Conservation (phyloP, 306 rosid genomes). For the Hippophae tibetana region DNA sequence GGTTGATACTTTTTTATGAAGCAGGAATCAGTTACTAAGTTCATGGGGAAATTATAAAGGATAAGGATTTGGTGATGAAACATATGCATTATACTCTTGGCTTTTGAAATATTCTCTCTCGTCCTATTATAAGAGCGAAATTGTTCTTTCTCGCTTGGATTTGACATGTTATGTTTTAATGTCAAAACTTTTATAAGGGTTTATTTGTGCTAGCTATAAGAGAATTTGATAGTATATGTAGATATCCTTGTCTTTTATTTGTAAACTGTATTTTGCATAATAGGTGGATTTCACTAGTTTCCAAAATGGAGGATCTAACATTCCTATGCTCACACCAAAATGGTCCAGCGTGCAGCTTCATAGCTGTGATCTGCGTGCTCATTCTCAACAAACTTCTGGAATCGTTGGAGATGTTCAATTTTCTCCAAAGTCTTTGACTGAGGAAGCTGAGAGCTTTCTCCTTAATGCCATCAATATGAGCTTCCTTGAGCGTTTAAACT, state of each 20-base stretch:
- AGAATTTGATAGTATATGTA: neutral
- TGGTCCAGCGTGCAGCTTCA: conserved; percentile 35
- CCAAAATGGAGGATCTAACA: conserved; percentile 42
- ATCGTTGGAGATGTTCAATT: conserved; percentile 31
- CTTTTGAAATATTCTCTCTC: no score
- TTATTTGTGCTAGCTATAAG: neutral
- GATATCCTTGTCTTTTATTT: conserved; percentile 7
- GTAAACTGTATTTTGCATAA: conserved; percentile 18
- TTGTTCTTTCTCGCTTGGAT: no score
- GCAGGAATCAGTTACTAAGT: no score
- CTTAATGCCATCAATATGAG: conserved; percentile 78
- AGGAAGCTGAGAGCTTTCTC: conserved; percentile 71
- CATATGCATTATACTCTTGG: neutral
- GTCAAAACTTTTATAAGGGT: no score
- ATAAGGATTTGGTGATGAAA: neutral
- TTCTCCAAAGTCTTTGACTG: conserved; percentile 40
- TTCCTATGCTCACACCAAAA: conserved; percentile 37
- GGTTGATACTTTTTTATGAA: neutral
- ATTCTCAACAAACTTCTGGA: conserved; percentile 34
- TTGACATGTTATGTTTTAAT: no score
- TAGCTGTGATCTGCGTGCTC: conserved; percentile 28
- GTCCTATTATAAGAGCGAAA: no score
- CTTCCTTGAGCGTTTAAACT: conserved; percentile 78
- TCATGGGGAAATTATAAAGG: no score
- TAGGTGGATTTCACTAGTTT: conserved; percentile 55